phyloP scores from a whole-genome alignment of 2,329 filamentous ascomycete genomes.

The Aspergillus arachidicola region DNA sequence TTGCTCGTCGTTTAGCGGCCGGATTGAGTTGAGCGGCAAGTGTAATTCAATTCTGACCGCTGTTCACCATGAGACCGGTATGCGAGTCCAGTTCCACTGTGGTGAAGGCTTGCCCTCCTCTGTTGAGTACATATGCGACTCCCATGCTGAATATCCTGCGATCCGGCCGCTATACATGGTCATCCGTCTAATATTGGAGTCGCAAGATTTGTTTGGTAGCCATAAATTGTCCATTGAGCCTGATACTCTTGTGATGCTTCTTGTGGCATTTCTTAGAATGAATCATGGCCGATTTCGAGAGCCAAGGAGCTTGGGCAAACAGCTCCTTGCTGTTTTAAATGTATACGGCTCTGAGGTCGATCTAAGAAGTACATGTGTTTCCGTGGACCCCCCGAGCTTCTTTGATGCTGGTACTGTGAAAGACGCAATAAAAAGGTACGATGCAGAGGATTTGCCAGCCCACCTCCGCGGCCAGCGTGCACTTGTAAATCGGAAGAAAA shows the following conservation, averaged over 20 bases:
- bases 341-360: constrained; percentile 53
- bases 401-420: constrained; percentile 36
- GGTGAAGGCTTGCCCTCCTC: constrained; percentile 43
- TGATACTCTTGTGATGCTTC: constrained; percentile 60
- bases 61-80: constrained; percentile 50
- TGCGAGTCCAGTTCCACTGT: constrained; percentile 57
- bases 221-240: constrained; percentile 54
- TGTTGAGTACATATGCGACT: constrained; percentile 48
- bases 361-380: constrained; percentile 50
- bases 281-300: constrained; percentile 36
- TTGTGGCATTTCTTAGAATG: constrained; percentile 57
- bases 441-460: constrained; percentile 20
- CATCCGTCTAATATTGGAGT: constrained; percentile 54
- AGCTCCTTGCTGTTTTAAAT: constrained; percentile 53
- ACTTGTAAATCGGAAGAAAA: constrained; percentile 38
- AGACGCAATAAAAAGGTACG: constrained; percentile 15
- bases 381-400: constrained; percentile 50
- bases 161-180: constrained; percentile 54
- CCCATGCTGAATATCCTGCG: constrained; percentile 52
- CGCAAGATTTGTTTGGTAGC: constrained; percentile 53
- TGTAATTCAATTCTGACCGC: constrained; percentile 33
- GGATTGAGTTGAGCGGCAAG: constrained; percentile 25
- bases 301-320: constrained; percentile 39
- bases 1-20: constrained; percentile 21
- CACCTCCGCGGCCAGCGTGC: constrained; percentile 43